A percentile compares a stretch with the other conserved stretches of the same genome.
Conservation (phyloP, 1,139 yeast species). For the Magnusiomyces starmeri region DNA sequence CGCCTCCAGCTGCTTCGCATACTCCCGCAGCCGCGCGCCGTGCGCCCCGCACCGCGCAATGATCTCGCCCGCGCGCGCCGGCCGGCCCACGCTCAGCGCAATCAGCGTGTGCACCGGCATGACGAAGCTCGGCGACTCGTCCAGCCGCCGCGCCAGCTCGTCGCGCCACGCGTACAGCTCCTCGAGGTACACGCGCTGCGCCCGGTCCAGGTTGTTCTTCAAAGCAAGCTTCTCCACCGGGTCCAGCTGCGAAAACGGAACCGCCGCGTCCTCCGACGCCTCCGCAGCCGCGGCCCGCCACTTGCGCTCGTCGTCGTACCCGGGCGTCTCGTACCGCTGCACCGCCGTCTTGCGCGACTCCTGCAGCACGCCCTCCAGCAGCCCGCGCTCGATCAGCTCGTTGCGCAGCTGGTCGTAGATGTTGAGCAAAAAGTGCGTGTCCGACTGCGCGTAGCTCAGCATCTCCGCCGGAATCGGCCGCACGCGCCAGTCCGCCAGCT, state of each 20-base stretch:
- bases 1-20: conserved; percentile 51
- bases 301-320: conserved; percentile 25
- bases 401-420: conserved; percentile 73
- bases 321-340: conserved; percentile 61
- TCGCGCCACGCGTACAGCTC: conserved; percentile 82
- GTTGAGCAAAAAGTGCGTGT: conserved; percentile 81
- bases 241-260: conserved; percentile 9
- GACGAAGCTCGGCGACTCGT: conserved; percentile 76
- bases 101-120: conserved; percentile 79
- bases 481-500: conserved; percentile 93
- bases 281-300: no score
- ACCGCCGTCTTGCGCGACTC: conserved; percentile 78
- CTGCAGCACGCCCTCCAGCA: conserved; percentile 53
- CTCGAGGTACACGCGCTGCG: conserved; percentile 51
- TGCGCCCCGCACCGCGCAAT: conserved; percentile 44
- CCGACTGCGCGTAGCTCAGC: conserved; percentile 87
- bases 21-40: conserved; percentile 51
- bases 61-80: conserved; percentile 54
- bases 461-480: conserved; percentile 76
- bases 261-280: no score
- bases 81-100: conserved; percentile 50
- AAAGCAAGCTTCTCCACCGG: conserved; percentile 39
- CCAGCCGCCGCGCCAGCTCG: conserved; percentile 57
- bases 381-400: conserved; percentile 42
- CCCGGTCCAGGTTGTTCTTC: conserved; percentile 58